Base-by-base conservation (phyloP, 2,329 filamentous ascomycete genomes). In the Xylariales sp. region DNA sequence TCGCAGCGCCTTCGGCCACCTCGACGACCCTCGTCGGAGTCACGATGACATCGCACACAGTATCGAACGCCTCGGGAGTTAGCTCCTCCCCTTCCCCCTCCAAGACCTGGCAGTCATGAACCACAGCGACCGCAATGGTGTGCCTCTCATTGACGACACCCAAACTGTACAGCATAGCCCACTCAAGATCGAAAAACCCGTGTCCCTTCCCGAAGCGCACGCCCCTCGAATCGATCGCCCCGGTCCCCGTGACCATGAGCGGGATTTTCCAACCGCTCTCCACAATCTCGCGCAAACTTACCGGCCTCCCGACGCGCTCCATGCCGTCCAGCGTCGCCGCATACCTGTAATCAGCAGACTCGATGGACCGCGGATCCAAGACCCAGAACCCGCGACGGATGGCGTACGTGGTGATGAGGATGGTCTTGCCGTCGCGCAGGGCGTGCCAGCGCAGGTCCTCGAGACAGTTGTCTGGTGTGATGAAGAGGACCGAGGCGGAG, bases 401-500 rank as follows among this genome's bases (percentile, higher is more conserved):
- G 21, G 58, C 57, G 40, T 69, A 66, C 12, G 67, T 69, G 1
- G 63, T 66, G 2, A 66, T 58, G 3, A 70, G 44, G 5, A 70
- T 44, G 19, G 49, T 61, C 45, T 68, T 69, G 4, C 65, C 65
- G 43, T 65, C 64, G 35, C 49, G 51, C 20, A 70, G 52, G 6
- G 65, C 62, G n/a, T 51, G 50, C 18, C 51, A 48, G 11, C 67
- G 58, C 19, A 70, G 52, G 7, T 57, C 48, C 48, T 69, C 64
- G n/a, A 70, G 56, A 48, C 65, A 68, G 44, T 68, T 69, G 46
- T 70, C 67, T 2, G 65, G 61, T 4, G 64, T 63, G 16, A 66
- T 59, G 45, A 70, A 68, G 33, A 70, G 46, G 4, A 54, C 53
- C 9, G 43, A 29, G 3, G 60, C 57, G 7, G 46, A 38, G 14